phyloP scores from a whole-genome alignment of 345 rosid genomes.

The Psidium friedrichsthalianum region DNA sequence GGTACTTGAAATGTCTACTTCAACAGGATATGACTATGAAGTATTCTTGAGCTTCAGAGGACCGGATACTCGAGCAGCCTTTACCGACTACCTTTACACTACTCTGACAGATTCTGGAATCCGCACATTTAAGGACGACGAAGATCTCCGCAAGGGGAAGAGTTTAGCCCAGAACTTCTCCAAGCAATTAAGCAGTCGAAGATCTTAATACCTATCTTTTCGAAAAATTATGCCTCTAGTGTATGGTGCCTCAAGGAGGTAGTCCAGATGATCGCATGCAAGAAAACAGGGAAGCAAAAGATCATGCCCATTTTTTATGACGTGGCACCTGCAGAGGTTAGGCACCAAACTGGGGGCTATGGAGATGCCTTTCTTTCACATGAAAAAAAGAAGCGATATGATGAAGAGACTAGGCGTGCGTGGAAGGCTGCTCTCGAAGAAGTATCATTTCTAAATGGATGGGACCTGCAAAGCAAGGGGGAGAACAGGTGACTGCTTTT shows the following conservation, averaged over 20 bases:
- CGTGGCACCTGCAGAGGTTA: neutral
- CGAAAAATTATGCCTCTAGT: neutral
- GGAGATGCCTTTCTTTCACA: neutral
- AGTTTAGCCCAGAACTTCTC: neutral
- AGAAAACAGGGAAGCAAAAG: too few species aligned
- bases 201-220: neutral
- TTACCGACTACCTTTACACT: neutral
- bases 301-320: neutral
- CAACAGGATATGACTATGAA: neutral
- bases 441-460: neutral
- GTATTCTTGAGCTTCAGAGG: neutral
- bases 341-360: neutral
- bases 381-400: rapidly evolving
- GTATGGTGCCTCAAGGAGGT: neutral
- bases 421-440: neutral
- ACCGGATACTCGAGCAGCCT: neutral
- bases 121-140: neutral
- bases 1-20: too few species aligned
- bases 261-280: neutral
- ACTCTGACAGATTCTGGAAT: rapidly evolving
- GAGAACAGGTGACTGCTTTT: neutral
- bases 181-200: neutral
- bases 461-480: neutral
- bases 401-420: rapidly evolving
- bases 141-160: neutral